phyloP scores from a whole-genome alignment of 2,329 filamentous ascomycete species.

The Hypoxylon sp. region DNA sequence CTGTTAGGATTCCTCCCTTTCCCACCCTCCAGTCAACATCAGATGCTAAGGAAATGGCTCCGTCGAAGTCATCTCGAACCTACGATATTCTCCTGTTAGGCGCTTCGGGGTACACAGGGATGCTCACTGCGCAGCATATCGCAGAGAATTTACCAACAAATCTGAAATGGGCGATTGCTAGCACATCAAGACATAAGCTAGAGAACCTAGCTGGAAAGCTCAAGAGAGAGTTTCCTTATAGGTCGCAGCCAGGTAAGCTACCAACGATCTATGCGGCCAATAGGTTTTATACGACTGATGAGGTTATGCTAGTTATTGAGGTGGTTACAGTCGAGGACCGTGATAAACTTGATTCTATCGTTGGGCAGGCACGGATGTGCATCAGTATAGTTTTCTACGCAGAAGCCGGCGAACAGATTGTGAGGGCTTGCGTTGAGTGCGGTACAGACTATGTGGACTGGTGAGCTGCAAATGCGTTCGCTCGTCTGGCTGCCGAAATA shows the following conservation, averaged over 20 bases:
- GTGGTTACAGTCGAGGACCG: background rate
- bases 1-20: too few species aligned
- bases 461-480: background rate
- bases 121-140: constrained; percentile 8
- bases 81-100: constrained; percentile 2
- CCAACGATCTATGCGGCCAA: background rate
- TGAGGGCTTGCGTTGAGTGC: background rate
- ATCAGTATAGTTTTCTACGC: constrained; percentile 3
- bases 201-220: background rate
- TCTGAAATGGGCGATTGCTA: constrained; percentile 2
- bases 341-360: background rate
- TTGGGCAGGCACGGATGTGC: background rate
- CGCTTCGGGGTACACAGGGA: constrained; percentile 1
- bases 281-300: background rate
- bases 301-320: background rate
- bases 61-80: background rate
- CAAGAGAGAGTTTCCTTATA: background rate
- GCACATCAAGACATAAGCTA: background rate
- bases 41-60: too few species aligned
- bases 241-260: constrained; percentile 1
- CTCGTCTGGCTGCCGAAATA: background rate
- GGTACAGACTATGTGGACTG: constrained; percentile 12
- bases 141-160: background rate
- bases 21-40: too few species aligned
- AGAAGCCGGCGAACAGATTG: background rate